Conservation (phyloP, 768 basidiomycete species). For the Cyathus striatus region DNA sequence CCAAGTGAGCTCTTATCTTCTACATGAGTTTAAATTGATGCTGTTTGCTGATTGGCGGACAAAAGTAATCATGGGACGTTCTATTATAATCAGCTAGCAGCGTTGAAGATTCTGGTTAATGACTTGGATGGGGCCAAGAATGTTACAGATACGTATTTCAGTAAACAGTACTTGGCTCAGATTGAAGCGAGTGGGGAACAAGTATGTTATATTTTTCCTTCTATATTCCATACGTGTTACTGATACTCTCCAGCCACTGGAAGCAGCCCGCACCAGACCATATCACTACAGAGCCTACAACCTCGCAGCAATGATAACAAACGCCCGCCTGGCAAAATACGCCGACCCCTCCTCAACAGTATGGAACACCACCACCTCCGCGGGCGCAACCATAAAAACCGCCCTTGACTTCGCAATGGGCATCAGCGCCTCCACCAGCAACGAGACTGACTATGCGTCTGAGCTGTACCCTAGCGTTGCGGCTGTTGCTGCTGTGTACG, state of each 20-base stretch:
- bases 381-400: conserved; percentile 51
- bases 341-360: conserved; percentile 32
- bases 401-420: conserved; percentile 58
- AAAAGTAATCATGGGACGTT: conserved; percentile 63
- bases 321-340: conserved; percentile 48
- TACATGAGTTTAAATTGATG: not conserved
- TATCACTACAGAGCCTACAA: conserved; percentile 70
- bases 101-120: conserved; percentile 49
- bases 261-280: conserved; percentile 54
- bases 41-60: not conserved
- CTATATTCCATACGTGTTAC: not conserved
- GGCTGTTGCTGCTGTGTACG: conserved; percentile 51
- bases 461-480: conserved; percentile 58
- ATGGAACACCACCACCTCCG: conserved; percentile 45
- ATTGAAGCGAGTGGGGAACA: conserved; percentile 57
- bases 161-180: conserved; percentile 41
- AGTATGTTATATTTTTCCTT: conserved; percentile 18
- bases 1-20: conserved; percentile 37
- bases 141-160: conserved; percentile 46
- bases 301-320: conserved; percentile 65
- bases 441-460: conserved; percentile 30
- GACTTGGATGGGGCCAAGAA: conserved; percentile 43
- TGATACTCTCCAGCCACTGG: conserved; percentile 40
- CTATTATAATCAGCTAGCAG: conserved; percentile 55
- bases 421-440: conserved; percentile 23